Base-by-base conservation (phyloP, 352 stramenopile species). In the Globisporangium ultimum region DNA sequence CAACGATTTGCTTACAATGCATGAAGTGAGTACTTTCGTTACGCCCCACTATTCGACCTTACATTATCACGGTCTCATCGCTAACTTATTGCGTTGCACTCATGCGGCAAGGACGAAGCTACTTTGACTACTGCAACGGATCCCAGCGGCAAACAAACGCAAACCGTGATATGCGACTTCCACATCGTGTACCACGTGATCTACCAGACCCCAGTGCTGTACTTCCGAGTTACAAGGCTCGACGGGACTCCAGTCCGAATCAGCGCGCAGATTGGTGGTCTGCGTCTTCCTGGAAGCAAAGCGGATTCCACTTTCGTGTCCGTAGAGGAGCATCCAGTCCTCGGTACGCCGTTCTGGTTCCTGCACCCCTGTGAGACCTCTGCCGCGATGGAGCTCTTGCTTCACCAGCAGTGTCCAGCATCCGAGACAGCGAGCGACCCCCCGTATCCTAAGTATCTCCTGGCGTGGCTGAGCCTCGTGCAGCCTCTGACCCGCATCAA, bases 101-200 rank as follows among this genome's bases (percentile, higher is more conserved):
- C 47, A 7, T 18, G 47, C 24, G 50, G 48, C 12, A n/a, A 55
- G 17, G 63, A 67, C 2, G 52, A 48, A 9, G 55, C 51, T 11
- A 32, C 67, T n/a, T 43, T 64, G 21, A 15, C 7, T 0, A 9
- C 55, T 22, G 46, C 43, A 28, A 45, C 8, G 14, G 49, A 21
- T 18, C n/a, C 15, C 2, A 18, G 38, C 18, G 24, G 17, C 11
- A 8, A 41, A 40, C 22, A 49, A 18, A 53, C 47, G 14, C 50
- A 76, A 28, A 73, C 59, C 10, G 64, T 77, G n/a, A 28, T 91
- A 18, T 67, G 84, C 45, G 82, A 92, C 40, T 90, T 90, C 64
- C 85, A 94, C 68, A 85, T 94, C 52, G 81, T 91, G 28, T 94
- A 80, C 62, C 84, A 91, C 64, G 70, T 67, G 10, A 83, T 87